Conservation (phyloP, 805 yeast genomes). For the Saturnispora hagleri region DNA sequence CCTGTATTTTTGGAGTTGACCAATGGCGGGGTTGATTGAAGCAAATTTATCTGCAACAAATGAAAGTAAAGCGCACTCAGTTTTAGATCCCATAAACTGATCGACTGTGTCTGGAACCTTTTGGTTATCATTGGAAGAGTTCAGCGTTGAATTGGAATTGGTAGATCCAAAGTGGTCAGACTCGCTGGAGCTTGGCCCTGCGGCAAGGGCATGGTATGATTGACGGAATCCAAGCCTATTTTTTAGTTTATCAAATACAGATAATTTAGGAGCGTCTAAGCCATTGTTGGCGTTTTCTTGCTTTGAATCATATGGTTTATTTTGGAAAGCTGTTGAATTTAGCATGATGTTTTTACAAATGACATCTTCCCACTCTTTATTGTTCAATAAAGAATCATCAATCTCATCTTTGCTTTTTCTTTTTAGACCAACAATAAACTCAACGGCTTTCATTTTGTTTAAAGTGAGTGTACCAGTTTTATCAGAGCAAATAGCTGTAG, state of each 20-base stretch:
- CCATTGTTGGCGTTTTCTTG: conserved; percentile 5
- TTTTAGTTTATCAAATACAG: conserved; percentile 7
- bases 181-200: not conserved
- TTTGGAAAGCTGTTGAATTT: conserved; percentile 89
- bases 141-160: not conserved
- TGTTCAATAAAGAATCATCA: not conserved
- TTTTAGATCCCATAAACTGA: conserved; percentile 75
- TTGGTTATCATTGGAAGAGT: conserved; percentile 1
- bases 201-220: not conserved
- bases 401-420: conserved; percentile 41
- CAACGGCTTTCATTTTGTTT: conserved; percentile 84
- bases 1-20: conserved; percentile 34
- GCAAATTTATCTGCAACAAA: conserved; percentile 54
- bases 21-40: conserved; percentile 28
- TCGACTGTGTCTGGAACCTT: conserved; percentile 24
- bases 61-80: conserved; percentile 80
- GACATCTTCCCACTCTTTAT: conserved; percentile 17
- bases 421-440: conserved; percentile 55
- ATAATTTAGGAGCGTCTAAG: not conserved
- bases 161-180: not conserved
- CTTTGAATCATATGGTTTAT: conserved; percentile 25
- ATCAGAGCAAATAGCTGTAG: conserved; percentile 94
- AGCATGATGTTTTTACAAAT: conserved; percentile 52
- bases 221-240: not conserved
- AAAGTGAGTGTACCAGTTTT: conserved; percentile 96